Evolutionary conservation across 805 yeast species (phyloP), one percentile per base, ranked within the genome.

Genomic region (Candida morakotiae): DNA sequence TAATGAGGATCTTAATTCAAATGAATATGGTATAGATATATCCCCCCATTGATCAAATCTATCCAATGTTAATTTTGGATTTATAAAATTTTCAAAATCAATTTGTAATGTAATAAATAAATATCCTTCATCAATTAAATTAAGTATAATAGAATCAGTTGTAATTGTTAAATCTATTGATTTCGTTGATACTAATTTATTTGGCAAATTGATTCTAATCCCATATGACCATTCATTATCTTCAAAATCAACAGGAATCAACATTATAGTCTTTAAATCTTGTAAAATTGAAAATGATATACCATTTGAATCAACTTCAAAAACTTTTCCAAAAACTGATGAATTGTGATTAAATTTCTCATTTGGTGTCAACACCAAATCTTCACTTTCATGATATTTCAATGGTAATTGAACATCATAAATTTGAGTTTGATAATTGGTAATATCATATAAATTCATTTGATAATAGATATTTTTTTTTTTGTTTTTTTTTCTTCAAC

Each of bases 11-110:
- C 68, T 52, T 39, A 67, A 53, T 40, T 67, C 73, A 47, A 67
- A 67, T n/a, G 72, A 64, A 55, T 81, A 84, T 1, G 93, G 89
- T 25, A 75, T 73, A 6, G 84, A 73, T 37, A 81, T 76, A 41
- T 69, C 69, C 38, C 86, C 77, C 93, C 94, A 87, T 31, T 71
- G 60, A 35, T 55, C 52, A 38, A 74, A 60, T 24, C 58, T 62
- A 32, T 53, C 55, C 31, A 63, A 45, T 2, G 46, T 38, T 29
- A 46, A 33, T 6, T 42, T 45, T 2, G 43, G 36, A 18, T 48
- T 40, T n/a, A 62, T 29, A 44, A 83, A 81, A 38, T 73, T 69
- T 2, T 60, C 48, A 8, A 71, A 44, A 13, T 62, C 56, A 20
- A 83, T 43, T 3, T 56, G 50, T 22, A 80, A 44, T 0, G 86